These are phyloP conservation scores for Polytolypa hystricis DNA, from an alignment of 2,329 filamentous ascomycete species.

Conservation along the genomic window DNA sequence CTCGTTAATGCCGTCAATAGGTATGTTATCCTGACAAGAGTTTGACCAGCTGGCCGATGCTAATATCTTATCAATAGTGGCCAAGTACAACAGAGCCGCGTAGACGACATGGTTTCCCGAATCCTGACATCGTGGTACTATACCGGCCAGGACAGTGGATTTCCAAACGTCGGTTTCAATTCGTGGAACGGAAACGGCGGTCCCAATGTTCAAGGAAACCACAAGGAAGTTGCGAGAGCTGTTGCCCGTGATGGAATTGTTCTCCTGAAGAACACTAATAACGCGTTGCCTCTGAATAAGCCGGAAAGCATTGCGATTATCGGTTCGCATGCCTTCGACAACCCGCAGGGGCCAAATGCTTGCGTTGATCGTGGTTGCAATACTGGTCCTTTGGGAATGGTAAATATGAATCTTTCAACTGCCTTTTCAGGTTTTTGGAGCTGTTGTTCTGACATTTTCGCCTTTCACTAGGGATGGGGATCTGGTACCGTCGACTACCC, in stretches of 20 bases:
- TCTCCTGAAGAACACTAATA: conserved; percentile 34
- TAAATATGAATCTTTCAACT: neutral
- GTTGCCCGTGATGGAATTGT: conserved; percentile 39
- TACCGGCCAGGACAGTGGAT: conserved; percentile 35
- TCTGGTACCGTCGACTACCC: conserved; percentile 61
- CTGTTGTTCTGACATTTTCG: no score
- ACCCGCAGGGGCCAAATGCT: conserved; percentile 34
- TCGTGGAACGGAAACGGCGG: conserved; percentile 31
- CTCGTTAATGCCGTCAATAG: conserved; percentile 41
- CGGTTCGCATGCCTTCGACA: conserved; percentile 38
- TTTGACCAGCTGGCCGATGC: no score
- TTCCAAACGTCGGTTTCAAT: conserved; percentile 34
- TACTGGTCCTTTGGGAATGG: conserved; percentile 54
- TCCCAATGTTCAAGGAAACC: conserved; percentile 27
- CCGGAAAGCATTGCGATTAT: conserved; percentile 40
- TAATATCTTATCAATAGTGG: conserved; percentile 34
- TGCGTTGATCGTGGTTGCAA: conserved; percentile 56
- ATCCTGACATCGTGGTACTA: conserved; percentile 39
- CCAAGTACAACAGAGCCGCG: neutral
- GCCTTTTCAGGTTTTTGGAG: no score
- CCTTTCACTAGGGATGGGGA: conserved; percentile 51
- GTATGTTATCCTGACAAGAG: no score
- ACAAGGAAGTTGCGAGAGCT: conserved; percentile 27
- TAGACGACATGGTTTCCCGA: conserved; percentile 12
- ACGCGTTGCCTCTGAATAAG: conserved; percentile 33